These are phyloP conservation scores for Aureobasidium uvarum DNA, from an alignment of 2,329 filamentous ascomycete genomes.

Conservation along the genomic window DNA sequence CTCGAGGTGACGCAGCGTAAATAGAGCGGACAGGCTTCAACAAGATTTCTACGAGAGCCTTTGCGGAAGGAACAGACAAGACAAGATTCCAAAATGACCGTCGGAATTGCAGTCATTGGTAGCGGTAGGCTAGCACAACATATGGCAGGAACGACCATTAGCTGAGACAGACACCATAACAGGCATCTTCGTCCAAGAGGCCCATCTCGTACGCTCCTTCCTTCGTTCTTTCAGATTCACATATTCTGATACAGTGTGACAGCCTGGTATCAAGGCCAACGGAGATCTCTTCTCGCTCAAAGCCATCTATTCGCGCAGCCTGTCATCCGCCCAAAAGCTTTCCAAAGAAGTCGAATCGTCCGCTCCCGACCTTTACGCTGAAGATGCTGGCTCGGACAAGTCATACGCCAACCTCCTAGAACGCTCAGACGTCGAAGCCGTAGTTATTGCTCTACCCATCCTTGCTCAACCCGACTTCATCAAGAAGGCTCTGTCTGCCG, in stretches of 20 bases:
- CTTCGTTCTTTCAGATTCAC: not conserved
- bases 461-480: constrained; percentile 49
- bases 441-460: constrained; percentile 54
- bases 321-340: constrained; percentile 55
- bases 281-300: constrained; percentile 54
- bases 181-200: constrained; percentile 60
- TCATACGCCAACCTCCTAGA: constrained; percentile 44
- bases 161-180: not conserved
- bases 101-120: constrained; percentile 61
- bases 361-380: constrained; percentile 57
- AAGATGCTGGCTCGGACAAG: constrained; percentile 51
- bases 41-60: not conserved
- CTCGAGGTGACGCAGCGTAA: constrained; percentile 17
- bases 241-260: constrained; percentile 26
- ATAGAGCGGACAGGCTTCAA: constrained; percentile 2
- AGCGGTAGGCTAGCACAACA: constrained; percentile 42
- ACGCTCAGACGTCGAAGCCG: constrained; percentile 48
- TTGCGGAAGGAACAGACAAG: not conserved
- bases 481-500: constrained; percentile 48
- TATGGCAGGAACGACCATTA: not conserved
- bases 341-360: constrained; percentile 40
- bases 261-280: constrained; percentile 59
- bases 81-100: not conserved
- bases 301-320: constrained; percentile 64
- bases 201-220: constrained; percentile 52